Evolutionary conservation across 345 rosid genomes (phyloP).

Genomic region (Sapria himalayana): DNA sequence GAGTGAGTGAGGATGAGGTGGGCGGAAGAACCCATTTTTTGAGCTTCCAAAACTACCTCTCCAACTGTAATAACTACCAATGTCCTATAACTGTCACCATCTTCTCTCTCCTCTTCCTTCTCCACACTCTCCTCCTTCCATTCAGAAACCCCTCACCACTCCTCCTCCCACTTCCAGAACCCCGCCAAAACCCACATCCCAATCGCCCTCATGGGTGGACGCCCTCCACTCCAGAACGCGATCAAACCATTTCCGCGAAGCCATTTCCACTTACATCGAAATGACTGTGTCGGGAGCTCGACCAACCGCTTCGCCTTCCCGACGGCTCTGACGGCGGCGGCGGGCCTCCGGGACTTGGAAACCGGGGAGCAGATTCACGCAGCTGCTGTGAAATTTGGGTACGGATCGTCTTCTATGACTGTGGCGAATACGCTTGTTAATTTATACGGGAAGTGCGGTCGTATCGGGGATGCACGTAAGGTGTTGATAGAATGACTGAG

Average conservation of each 20-base stretch:
- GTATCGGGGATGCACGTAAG: slow-evolving; percentile 22
- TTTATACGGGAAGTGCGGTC: slow-evolving; percentile 49
- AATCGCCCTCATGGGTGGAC: slow-evolving; percentile 37
- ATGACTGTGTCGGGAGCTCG: slow-evolving; percentile 27
- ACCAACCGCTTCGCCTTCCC: slow-evolving; percentile 71
- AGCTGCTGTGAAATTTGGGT: slow-evolving; percentile 53
- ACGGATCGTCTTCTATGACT: slow-evolving; percentile 22
- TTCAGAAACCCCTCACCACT: slow-evolving; percentile 3
- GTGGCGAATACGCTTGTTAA: slow-evolving; percentile 59
- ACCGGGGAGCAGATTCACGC: slow-evolving; percentile 66
- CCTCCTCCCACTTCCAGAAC: slow-evolving; percentile 5
- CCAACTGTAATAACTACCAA: slow-evolving; percentile 11
- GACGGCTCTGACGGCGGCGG: slow-evolving; percentile 44
- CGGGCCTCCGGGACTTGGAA: slow-evolving; percentile 26
- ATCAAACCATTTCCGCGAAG: slow-evolving; percentile 36
- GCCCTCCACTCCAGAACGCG: slow-evolving; percentile 36
- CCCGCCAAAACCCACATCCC: slow-evolving; percentile 10
- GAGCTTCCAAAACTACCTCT: too few species aligned
- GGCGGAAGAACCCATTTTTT: too few species aligned
- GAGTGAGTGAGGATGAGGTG: too few species aligned
- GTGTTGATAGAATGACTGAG: slow-evolving; percentile 61
- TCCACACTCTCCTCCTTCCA: slow-evolving; percentile 9
- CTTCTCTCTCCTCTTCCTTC: slow-evolving; percentile 1
- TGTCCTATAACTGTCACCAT: slow-evolving; percentile 4
- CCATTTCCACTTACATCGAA: slow-evolving; percentile 34